Conservation (phyloP, 176 grass and related monocot species). For the Panicum miliaceum region DNA sequence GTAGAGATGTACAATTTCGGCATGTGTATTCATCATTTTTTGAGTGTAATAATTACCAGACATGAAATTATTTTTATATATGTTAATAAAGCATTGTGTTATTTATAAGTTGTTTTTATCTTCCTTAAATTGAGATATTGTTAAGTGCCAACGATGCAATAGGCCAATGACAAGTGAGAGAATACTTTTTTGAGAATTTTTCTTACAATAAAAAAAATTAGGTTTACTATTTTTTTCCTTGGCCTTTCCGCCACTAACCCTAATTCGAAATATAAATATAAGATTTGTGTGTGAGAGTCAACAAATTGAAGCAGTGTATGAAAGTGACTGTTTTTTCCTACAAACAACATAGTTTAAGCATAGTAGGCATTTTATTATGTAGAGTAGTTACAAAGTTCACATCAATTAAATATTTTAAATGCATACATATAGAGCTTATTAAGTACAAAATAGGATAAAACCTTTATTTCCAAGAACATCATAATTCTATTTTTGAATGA, state of each 20-base stretch:
- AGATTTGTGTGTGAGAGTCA: too few species aligned
- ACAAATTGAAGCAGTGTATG: too few species aligned
- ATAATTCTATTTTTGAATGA: background rate
- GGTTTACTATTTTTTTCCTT: too few species aligned
- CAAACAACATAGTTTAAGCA: too few species aligned
- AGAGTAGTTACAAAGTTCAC: too few species aligned
- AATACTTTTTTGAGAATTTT: too few species aligned
- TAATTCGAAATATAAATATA: too few species aligned
- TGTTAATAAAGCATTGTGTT: background rate
- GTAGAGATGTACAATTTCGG: background rate
- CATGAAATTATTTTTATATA: background rate
- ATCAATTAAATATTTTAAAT: background rate
- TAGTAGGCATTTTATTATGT: too few species aligned
- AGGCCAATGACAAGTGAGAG: background rate
- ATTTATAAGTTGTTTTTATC: background rate
- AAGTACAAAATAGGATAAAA: background rate
- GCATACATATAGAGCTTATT: background rate
- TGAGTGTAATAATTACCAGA: constrained; percentile 23
- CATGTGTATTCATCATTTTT: background rate
- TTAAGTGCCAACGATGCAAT: background rate
- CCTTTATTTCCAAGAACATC: background rate
- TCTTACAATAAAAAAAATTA: too few species aligned
- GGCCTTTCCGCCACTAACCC: too few species aligned
- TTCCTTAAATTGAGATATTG: background rate
- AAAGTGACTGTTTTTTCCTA: too few species aligned